A percentile compares a stretch with the other conserved stretches of the same genome.
Conservation (phyloP, 768 basidiomycete species). For the Russula griseocarnosa region DNA sequence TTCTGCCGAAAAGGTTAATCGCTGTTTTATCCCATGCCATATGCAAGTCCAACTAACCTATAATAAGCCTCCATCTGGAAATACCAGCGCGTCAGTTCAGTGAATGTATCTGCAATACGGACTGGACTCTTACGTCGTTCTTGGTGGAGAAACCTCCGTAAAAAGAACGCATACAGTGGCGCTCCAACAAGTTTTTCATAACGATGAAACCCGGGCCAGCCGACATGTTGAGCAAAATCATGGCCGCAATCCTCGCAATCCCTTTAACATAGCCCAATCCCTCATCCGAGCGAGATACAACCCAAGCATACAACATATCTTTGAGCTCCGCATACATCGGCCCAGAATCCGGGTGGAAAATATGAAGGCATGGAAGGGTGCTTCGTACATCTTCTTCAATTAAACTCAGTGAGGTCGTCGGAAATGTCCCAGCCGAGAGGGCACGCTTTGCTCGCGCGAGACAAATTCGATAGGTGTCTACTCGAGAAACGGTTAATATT, state of each 20-base stretch:
- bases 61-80: slow-evolving; percentile 84
- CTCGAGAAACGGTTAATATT: neutral
- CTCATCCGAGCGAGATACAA: slow-evolving; percentile 79
- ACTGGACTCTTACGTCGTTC: slow-evolving; percentile 64
- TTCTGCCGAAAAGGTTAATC: slow-evolving; percentile 43
- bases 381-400: slow-evolving; percentile 72
- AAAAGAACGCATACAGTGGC: slow-evolving; percentile 82
- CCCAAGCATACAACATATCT: slow-evolving; percentile 84
- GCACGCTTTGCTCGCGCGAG: slow-evolving; percentile 71
- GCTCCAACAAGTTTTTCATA: slow-evolving; percentile 80
- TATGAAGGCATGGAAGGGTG: slow-evolving; percentile 73
- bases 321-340: slow-evolving; percentile 79
- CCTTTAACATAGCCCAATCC: slow-evolving; percentile 71
- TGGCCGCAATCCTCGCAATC: slow-evolving; percentile 72
- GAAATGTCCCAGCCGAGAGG: slow-evolving; percentile 60
- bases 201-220: slow-evolving; percentile 70
- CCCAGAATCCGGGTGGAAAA: slow-evolving; percentile 72
- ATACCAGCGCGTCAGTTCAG: slow-evolving; percentile 17
- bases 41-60: slow-evolving; percentile 45
- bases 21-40: neutral
- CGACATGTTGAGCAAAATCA: slow-evolving; percentile 83
- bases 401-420: slow-evolving; percentile 51
- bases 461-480: slow-evolving; percentile 72
- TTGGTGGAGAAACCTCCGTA: slow-evolving; percentile 66
- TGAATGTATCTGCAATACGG: slow-evolving; percentile 16